Percentiles rank a stretch among this genome's conserved stretches.
Evolutionary conservation across 2,329 filamentous ascomycete genomes (phyloP).

Genomic region (Blastomyces emzantsi): DNA sequence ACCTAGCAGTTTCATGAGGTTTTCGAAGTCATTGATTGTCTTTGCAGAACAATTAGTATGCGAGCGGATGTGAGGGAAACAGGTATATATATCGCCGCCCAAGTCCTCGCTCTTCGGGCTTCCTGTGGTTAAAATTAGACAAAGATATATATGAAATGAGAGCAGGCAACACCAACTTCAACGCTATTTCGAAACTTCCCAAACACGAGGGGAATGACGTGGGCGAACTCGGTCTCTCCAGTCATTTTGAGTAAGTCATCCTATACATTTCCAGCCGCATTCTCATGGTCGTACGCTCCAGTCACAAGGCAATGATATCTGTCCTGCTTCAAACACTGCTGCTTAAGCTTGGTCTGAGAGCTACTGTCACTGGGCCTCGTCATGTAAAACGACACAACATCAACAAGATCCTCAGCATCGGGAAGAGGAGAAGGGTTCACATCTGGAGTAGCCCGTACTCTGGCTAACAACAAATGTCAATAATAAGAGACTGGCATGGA

Average conservation of each 20-base stretch:
- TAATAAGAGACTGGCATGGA: not conserved
- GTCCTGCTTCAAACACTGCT: not conserved
- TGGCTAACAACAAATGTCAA: not conserved
- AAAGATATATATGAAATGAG: not conserved
- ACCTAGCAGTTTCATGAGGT: not conserved
- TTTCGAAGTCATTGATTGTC: not conserved
- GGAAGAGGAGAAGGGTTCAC: not conserved
- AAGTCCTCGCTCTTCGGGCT: not conserved
- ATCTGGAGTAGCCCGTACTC: not conserved
- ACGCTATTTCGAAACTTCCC: not conserved
- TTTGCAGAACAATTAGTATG: not conserved
- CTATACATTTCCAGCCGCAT: not conserved
- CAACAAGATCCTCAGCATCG: not conserved
- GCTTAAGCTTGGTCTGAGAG: not conserved
- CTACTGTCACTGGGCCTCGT: not conserved
- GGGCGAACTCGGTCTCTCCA: not conserved
- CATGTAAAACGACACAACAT: not conserved
- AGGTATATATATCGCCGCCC: not conserved
- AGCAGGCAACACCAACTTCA: conserved; percentile 2
- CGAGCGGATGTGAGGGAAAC: not conserved
- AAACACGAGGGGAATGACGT: not conserved
- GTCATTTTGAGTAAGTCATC: not conserved
- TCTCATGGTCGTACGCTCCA: not conserved
- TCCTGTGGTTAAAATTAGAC: not conserved
- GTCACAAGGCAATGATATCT: not conserved